Percentiles rank a stretch among this genome's conserved stretches.
phyloP scores from a whole-genome alignment of 164 flowering plant species.

The Protea cynaroides region DNA sequence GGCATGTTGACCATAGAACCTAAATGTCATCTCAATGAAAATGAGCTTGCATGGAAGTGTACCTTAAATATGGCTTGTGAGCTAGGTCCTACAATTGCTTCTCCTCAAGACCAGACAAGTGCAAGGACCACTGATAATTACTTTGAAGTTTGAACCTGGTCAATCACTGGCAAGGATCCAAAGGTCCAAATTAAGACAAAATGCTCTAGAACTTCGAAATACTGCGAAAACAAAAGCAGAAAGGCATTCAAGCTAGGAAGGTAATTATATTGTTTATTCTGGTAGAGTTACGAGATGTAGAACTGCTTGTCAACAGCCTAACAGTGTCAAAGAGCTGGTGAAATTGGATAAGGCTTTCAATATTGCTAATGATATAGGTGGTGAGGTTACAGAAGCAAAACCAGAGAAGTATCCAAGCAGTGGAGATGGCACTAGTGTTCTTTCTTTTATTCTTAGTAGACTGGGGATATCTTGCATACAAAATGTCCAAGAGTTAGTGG shows the following conservation, averaged over 20 bases:
- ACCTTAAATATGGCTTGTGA: constrained; percentile 8
- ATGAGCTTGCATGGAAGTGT: constrained; percentile 12
- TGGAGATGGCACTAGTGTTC: neutral
- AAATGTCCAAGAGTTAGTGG: neutral
- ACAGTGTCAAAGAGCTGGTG: constrained; percentile 4
- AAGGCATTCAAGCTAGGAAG: constrained; percentile 11
- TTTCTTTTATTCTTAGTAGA: neutral
- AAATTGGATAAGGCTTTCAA: constrained; percentile 10
- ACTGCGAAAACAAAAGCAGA: constrained; percentile 42
- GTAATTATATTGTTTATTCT: neutral
- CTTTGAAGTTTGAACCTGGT: constrained; percentile 23
- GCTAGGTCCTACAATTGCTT: constrained; percentile 18
- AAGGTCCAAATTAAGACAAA: constrained; percentile 85
- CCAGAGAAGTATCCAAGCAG: neutral
- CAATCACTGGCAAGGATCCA: constrained; percentile 51
- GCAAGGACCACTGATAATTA: constrained; percentile 7
- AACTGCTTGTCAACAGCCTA: constrained; percentile 9
- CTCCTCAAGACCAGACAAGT: constrained; percentile 36
- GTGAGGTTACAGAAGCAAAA: constrained; percentile 5
- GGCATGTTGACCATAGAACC: constrained; percentile 16
- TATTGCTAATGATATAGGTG: constrained; percentile 6
- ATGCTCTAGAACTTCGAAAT: constrained; percentile 70
- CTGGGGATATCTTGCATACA: neutral
- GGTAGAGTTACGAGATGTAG: constrained; percentile 18
- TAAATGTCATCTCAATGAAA: constrained; percentile 10